Base-by-base conservation (phyloP, 495 filamentous ascomycete species). In the Xylona heveae region DNA sequence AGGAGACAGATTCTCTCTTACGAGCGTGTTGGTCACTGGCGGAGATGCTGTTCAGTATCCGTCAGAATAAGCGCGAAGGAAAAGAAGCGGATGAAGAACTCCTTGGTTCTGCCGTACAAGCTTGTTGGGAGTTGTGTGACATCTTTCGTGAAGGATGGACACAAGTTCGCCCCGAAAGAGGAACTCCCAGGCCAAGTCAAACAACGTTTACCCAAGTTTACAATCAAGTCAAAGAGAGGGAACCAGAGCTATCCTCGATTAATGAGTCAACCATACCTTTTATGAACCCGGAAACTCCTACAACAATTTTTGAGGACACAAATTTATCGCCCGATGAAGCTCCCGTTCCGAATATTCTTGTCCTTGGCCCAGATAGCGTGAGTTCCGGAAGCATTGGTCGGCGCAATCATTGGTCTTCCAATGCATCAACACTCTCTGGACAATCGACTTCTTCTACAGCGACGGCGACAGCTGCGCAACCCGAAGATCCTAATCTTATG, bases 71-170 rank as follows among this genome's bases (percentile, higher is more conserved):
- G 38, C 56, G 69, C 20, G 77, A 85, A 40, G 69, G 68, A 24
- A 81, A 72, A 42, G 48, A 54, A 0, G 57, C 78, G 0, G 79
- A 90, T 43, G 78, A 84, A 45, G 81, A 88, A 42, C 57, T 91
- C 5, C 61, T 91, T 4, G 73, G 78, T 10, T 84, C 78, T 2
- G 80, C 83, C 0, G 74, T 93, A 2, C 82, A 91, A 44, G 77
- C 83, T 4, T 93, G 83, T 51, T 93, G 83, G 83, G 83, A 91
- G 41, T 67, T 93, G 17, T 90, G 80, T 48, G 83, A 93, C 54
- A 71, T 93, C 29, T 93, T 91, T 55, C 65, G 82, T 21, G 78
- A 88, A 57, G 82, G 83, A 7, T 93, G 82, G 82, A 82, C 81
- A 18, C 74, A 91, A 46, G 68, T 88, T 19, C 68, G 76, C 25